Evolutionary conservation across 2,329 filamentous ascomycete genomes (phyloP).

Genomic region (Aspergillus costaricaensis): DNA sequence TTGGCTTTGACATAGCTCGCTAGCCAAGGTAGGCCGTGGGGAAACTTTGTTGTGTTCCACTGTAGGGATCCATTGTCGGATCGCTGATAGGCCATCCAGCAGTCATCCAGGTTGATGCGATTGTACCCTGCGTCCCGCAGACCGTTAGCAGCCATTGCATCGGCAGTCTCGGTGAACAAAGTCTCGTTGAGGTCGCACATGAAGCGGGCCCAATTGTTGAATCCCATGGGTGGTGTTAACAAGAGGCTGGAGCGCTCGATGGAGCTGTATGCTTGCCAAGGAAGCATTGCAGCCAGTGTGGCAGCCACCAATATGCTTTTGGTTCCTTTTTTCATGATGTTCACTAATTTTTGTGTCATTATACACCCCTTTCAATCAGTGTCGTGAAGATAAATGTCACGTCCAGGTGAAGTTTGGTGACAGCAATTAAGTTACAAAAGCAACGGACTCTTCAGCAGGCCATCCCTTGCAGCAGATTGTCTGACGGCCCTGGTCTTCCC

Average conservation of each 20-base stretch:
- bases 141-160: conserved; percentile 48
- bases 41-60: conserved; percentile 47
- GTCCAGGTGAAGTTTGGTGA: not conserved
- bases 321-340: not conserved
- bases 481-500: not conserved
- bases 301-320: not conserved
- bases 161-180: conserved; percentile 51
- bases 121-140: conserved; percentile 43
- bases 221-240: conserved; percentile 53
- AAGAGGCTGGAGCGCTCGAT: conserved; percentile 28
- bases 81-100: conserved; percentile 45
- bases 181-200: conserved; percentile 52
- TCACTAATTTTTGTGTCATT: not conserved
- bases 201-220: conserved; percentile 56
- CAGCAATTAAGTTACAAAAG: not conserved
- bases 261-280: conserved; percentile 17
- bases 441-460: not conserved
- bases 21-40: conserved; percentile 48
- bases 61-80: conserved; percentile 42
- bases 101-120: conserved; percentile 51
- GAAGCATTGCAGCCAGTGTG: not conserved
- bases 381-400: too few relatives aligned
- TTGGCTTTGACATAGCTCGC: conserved; percentile 39
- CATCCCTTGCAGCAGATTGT: not conserved
- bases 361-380: not conserved